Percentiles rank a stretch among this genome's conserved stretches.
Evolutionary conservation across 1,139 yeast genomes (phyloP).

Genomic region (Magnusiomyces tetraspermus): DNA sequence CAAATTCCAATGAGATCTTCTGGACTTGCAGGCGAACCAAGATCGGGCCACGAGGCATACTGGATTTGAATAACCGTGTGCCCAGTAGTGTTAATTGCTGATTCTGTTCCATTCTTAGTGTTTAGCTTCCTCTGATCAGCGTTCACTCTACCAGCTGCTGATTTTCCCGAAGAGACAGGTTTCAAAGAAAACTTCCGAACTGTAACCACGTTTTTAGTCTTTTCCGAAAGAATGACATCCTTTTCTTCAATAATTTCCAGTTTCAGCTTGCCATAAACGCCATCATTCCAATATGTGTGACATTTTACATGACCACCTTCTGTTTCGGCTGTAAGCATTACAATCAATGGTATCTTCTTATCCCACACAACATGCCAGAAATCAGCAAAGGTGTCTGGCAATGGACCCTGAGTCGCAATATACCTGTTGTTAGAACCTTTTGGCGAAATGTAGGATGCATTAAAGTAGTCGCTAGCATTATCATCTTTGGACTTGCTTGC

Average conservation of each 20-base stretch:
- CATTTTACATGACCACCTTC: slow-evolving; percentile 48
- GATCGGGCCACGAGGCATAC: slow-evolving; percentile 72
- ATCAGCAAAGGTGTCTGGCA: slow-evolving; percentile 65
- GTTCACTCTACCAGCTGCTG: not conserved
- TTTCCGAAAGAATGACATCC: slow-evolving; percentile 8
- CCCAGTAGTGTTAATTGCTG: not conserved
- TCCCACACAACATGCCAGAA: slow-evolving; percentile 71
- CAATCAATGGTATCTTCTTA: slow-evolving; percentile 51
- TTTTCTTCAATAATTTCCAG: slow-evolving; percentile 9
- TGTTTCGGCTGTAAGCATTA: slow-evolving; percentile 54
- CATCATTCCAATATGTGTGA: slow-evolving; percentile 46
- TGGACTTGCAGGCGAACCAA: slow-evolving; percentile 54
- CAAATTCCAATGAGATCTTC: slow-evolving; percentile 46
- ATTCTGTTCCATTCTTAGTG: not conserved
- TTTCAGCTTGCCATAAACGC: slow-evolving; percentile 23
- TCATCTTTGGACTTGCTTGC: not conserved
- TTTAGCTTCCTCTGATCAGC: no score
- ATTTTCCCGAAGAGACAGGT: not conserved
- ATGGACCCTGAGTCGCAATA: slow-evolving; percentile 83
- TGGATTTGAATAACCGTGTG: slow-evolving; percentile 52
- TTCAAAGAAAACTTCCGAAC: slow-evolving; percentile 18
- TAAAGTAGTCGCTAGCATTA: slow-evolving; percentile 41
- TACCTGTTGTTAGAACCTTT: slow-evolving; percentile 37
- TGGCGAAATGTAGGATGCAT: slow-evolving; percentile 47
- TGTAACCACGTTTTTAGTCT: slow-evolving; percentile 16